Conservation (phyloP, 306 rosid species). For the Quercus robur region DNA sequence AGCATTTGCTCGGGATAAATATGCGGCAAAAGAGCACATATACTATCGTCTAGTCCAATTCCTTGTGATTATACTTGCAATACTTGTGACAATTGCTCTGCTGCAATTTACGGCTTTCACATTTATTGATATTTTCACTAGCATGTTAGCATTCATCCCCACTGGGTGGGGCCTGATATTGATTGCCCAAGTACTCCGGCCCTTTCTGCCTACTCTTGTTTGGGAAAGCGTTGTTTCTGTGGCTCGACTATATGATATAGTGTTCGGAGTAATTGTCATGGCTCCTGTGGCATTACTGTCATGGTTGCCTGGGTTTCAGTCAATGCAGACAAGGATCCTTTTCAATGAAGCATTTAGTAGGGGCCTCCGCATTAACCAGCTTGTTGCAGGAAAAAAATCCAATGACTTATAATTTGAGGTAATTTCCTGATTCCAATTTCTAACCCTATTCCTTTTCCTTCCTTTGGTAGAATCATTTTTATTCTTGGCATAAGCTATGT, state of each 20-base stretch:
- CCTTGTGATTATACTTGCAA: conserved; percentile 41
- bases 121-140: conserved; percentile 61
- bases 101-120: conserved; percentile 58
- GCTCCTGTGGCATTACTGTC: conserved; percentile 74
- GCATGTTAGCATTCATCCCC: conserved; percentile 80
- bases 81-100: conserved; percentile 56
- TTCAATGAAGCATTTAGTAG: conserved; percentile 87
- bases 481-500: background rate
- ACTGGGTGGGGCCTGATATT: conserved; percentile 86
- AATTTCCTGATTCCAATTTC: background rate
- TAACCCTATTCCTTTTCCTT: background rate
- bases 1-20: conserved; percentile 58
- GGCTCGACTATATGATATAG: conserved; percentile 68
- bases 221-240: conserved; percentile 62
- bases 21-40: conserved; percentile 63
- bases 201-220: conserved; percentile 44
- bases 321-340: conserved; percentile 87
- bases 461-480: background rate
- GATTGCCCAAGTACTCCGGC: conserved; percentile 80
- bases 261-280: conserved; percentile 74
- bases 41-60: conserved; percentile 79
- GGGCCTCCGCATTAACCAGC: conserved; percentile 74
- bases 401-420: conserved; percentile 40
- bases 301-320: conserved; percentile 88
- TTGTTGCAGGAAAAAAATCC: conserved; percentile 61